These are phyloP conservation scores for Cardamine chenopodiifolia DNA, from an alignment of 345 rosid species.

Conservation along the genomic window DNA sequence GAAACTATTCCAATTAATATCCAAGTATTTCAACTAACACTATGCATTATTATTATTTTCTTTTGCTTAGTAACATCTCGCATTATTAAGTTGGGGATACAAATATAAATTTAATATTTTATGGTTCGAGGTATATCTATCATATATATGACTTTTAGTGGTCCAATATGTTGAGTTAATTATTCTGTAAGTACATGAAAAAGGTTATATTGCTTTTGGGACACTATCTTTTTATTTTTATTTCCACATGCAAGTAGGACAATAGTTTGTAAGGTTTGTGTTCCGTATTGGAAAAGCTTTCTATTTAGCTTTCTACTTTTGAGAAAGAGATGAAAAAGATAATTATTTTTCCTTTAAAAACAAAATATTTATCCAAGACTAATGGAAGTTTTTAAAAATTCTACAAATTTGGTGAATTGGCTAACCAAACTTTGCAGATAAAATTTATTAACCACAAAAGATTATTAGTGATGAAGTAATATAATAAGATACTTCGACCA, in stretches of 20 bases:
- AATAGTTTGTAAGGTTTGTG: constrained; percentile 30
- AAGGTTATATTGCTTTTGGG: constrained; percentile 6
- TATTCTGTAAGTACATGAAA: constrained; percentile 16
- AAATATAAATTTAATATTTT: neutral
- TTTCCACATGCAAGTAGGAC: constrained; percentile 35
- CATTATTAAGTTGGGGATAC: constrained; percentile 33
- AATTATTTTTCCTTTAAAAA: neutral
- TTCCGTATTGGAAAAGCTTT: constrained; percentile 26
- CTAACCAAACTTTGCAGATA: neutral
- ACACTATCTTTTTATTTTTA: constrained; percentile 27
- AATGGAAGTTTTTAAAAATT: neutral
- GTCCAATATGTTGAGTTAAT: constrained; percentile 27
- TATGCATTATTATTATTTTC: constrained; percentile 12
- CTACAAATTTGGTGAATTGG: constrained; percentile 11
- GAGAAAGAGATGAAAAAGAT: constrained; percentile 22
- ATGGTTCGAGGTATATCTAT: constrained; percentile 13
- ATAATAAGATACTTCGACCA: neutral
- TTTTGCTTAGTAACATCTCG: neutral
- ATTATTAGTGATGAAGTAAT: neutral
- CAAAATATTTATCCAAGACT: neutral
- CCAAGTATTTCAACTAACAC: constrained; percentile 31
- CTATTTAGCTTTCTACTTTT: constrained; percentile 6
- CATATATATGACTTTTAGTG: constrained; percentile 10
- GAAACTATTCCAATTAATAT: constrained; percentile 21
- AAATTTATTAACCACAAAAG: constrained; percentile 20